phyloP scores from a whole-genome alignment of 345 rosid genomes.

The Aethionema arabicum region DNA sequence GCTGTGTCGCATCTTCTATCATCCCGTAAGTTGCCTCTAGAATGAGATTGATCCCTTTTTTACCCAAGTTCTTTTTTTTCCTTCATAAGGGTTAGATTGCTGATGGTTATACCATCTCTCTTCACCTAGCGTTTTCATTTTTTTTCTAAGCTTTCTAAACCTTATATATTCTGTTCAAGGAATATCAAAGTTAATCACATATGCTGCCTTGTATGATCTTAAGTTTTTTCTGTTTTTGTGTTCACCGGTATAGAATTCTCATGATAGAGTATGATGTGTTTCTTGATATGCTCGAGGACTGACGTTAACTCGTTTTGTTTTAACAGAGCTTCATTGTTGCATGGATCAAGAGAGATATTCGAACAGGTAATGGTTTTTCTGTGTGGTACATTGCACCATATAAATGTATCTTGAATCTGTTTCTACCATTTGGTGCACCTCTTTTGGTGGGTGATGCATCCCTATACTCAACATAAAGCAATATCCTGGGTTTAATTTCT shows the following conservation, averaged over 20 bases:
- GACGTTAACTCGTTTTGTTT: conserved; percentile 31
- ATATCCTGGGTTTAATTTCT: conserved; percentile 1
- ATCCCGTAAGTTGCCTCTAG: conserved; percentile 70
- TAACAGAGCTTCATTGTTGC: conserved; percentile 77
- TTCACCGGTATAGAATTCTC: neutral
- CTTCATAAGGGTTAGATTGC: conserved; percentile 15
- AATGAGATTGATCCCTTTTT: conserved; percentile 7
- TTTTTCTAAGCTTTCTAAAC: conserved; percentile 19
- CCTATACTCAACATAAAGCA: neutral
- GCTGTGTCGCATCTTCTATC: conserved; percentile 76
- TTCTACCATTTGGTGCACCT: conserved; percentile 16
- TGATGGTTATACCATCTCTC: conserved; percentile 13
- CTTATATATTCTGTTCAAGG: neutral
- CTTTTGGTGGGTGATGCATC: conserved; percentile 20
- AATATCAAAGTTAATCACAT: conserved; percentile 8
- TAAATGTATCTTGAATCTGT: conserved; percentile 15
- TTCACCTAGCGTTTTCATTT: conserved; percentile 2
- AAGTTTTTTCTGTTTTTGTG: conserved; percentile 3
- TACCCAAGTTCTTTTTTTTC: neutral
- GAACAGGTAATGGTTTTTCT: conserved; percentile 60
- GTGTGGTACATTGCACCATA: conserved; percentile 19
- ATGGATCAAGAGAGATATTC: conserved; percentile 79
- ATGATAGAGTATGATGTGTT: conserved; percentile 14
- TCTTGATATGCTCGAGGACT: conserved; percentile 21
- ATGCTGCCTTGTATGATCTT: conserved; percentile 10